These are phyloP conservation scores for Kodamaea suecica DNA, from an alignment of 1,139 yeast species.

Conservation along the genomic window DNA sequence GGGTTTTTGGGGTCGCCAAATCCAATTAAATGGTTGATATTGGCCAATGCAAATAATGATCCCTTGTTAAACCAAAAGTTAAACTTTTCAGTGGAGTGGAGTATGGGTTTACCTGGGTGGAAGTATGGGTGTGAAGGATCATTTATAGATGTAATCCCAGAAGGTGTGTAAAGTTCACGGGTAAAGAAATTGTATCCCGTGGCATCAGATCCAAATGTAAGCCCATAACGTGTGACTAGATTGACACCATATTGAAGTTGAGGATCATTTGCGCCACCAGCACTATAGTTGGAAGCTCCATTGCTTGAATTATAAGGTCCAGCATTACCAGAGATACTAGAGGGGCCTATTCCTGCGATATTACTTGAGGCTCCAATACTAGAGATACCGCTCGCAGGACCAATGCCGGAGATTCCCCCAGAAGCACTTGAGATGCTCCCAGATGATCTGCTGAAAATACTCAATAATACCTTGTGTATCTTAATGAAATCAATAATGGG, in stretches of 20 bases:
- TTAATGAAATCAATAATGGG: constrained; percentile 65
- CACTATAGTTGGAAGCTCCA: not conserved
- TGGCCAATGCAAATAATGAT: constrained; percentile 70
- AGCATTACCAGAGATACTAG: too few species aligned
- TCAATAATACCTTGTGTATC: constrained; percentile 57
- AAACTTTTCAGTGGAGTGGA: constrained; percentile 51
- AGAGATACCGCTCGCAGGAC: not conserved
- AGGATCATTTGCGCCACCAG: constrained; percentile 33
- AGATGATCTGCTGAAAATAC: constrained; percentile 34
- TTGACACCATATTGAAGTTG: constrained; percentile 55
- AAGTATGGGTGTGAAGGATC: constrained; percentile 37
- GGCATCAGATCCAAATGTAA: constrained; percentile 66
- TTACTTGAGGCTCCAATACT: not conserved
- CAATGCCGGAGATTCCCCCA: constrained; percentile 7
- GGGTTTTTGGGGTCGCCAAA: constrained; percentile 75
- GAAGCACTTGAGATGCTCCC: constrained; percentile 13
- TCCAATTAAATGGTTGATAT: constrained; percentile 69
- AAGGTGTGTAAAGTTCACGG: constrained; percentile 43
- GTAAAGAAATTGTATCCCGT: constrained; percentile 66
- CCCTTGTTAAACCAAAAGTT: constrained; percentile 77
- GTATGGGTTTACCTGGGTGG: constrained; percentile 16
- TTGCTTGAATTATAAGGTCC: too few species aligned
- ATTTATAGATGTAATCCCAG: constrained; percentile 25
- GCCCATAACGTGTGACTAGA: constrained; percentile 65
- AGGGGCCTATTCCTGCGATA: not conserved